These are phyloP conservation scores for Datisca glomerata DNA, from an alignment of 306 rosid species.

Conservation along the genomic window DNA sequence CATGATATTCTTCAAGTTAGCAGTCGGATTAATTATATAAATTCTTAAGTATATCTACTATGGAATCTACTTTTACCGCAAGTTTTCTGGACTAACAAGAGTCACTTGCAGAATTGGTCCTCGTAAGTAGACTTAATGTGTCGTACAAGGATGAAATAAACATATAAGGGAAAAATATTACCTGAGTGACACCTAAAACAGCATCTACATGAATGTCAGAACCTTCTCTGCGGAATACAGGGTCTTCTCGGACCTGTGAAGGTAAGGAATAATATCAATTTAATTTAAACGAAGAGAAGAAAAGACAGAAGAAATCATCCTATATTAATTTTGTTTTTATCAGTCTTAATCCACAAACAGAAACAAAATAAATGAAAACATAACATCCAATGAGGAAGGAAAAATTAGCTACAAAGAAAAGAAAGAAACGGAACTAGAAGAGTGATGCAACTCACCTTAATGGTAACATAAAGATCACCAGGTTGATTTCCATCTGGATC, in stretches of 20 bases:
- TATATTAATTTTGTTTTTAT: no score
- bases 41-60: no score
- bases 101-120: no score
- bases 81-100: no score
- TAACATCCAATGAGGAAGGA: no score
- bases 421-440: constrained; percentile 3
- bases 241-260: constrained; percentile 75
- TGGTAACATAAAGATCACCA: constrained; percentile 70
- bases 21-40: no score
- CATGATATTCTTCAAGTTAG: no score
- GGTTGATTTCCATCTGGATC: constrained; percentile 84
- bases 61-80: no score
- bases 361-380: not conserved
- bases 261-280: not conserved
- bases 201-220: constrained; percentile 85
- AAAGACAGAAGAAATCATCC: no score
- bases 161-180: constrained; percentile 5
- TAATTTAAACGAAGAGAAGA: no score
- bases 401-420: constrained; percentile 1
- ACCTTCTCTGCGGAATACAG: constrained; percentile 81
- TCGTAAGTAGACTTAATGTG: not conserved
- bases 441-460: constrained; percentile 32
- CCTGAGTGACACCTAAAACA: constrained; percentile 75
- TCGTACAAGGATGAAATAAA: not conserved
- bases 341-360: no score